Percentiles rank a stretch among this genome's conserved stretches.
phyloP scores from a whole-genome alignment of 345 rosid genomes.

The Viola odorata region DNA sequence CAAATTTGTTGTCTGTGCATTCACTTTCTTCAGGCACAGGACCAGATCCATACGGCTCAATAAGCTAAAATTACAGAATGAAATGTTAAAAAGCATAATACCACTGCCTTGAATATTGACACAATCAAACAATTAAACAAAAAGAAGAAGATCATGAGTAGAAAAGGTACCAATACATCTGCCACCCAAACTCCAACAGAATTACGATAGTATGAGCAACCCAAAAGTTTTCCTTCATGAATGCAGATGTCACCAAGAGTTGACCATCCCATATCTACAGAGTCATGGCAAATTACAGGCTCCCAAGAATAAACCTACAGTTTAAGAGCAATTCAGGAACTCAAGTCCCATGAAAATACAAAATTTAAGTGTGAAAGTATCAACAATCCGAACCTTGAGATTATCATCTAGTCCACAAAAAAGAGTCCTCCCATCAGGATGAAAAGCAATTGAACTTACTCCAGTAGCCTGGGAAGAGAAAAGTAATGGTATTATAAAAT shows the following conservation, averaged over 20 bases:
- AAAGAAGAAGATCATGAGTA: background rate
- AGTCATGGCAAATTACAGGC: slow-evolving; percentile 82
- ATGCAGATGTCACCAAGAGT: slow-evolving; percentile 83
- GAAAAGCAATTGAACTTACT: slow-evolving; percentile 65
- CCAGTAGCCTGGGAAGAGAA: slow-evolving; percentile 61
- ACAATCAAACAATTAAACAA: background rate
- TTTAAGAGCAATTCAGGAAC: slow-evolving; percentile 14
- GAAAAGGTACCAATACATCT: slow-evolving; percentile 53
- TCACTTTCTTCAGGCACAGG: slow-evolving; percentile 37
- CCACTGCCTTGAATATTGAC: background rate
- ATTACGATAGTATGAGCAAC: slow-evolving; percentile 74
- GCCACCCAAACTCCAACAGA: slow-evolving; percentile 91
- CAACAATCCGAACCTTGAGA: slow-evolving; percentile 62
- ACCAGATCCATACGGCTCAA: slow-evolving; percentile 70
- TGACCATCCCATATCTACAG: slow-evolving; percentile 91
- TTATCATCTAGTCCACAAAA: slow-evolving; percentile 83
- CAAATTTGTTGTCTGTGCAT: slow-evolving; percentile 36
- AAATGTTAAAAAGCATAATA: too few species aligned
- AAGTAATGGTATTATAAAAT: background rate
- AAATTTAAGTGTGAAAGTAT: slow-evolving; percentile 1
- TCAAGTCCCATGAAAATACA: slow-evolving; percentile 9
- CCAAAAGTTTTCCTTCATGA: slow-evolving; percentile 78
- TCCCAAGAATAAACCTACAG: slow-evolving; percentile 98
- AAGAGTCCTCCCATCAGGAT: slow-evolving; percentile 88
- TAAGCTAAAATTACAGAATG: slow-evolving; percentile 38